A percentile compares a stretch with the other conserved stretches of the same genome.
Conservation (phyloP, 257 asterid species). For the Cynanchum wilfordii region DNA sequence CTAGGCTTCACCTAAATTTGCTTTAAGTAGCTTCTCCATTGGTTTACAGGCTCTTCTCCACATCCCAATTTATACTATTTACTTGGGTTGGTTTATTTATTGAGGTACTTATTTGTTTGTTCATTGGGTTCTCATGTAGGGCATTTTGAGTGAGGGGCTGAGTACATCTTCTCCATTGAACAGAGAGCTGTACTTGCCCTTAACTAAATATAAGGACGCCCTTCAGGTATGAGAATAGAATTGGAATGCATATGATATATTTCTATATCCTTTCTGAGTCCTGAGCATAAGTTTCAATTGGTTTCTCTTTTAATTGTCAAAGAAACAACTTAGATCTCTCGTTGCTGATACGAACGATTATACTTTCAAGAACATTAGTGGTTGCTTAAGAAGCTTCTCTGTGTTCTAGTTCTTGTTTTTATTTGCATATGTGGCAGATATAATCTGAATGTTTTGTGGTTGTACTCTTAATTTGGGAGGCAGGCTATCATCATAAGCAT, state of each 20-base stretch:
- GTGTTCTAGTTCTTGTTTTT: background rate
- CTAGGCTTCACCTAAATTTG: background rate
- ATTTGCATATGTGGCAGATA: background rate
- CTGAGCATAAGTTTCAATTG: background rate
- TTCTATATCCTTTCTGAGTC: background rate
- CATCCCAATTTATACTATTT: background rate
- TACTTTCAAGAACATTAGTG: background rate
- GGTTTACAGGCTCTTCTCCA: background rate
- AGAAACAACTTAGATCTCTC: background rate
- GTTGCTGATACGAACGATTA: background rate
- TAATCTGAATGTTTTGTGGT: background rate
- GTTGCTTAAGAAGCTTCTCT: background rate
- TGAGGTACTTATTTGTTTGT: background rate
- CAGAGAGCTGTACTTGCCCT: slow-evolving; percentile 38
- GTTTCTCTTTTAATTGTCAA: background rate
- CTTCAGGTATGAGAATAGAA: slow-evolving; percentile 30
- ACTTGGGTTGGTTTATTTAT: background rate
- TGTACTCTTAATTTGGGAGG: background rate
- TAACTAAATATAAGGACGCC: slow-evolving; percentile 31
- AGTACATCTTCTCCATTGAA: slow-evolving; percentile 32
- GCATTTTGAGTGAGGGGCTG: slow-evolving; percentile 27
- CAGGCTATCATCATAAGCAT: background rate
- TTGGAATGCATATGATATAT: background rate
- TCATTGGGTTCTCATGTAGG: slow-evolving; percentile 10
- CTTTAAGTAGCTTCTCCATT: background rate